These are phyloP conservation scores for Krasilnikovozyma curviuscula DNA, from an alignment of 768 basidiomycete species.

Conservation along the genomic window DNA sequence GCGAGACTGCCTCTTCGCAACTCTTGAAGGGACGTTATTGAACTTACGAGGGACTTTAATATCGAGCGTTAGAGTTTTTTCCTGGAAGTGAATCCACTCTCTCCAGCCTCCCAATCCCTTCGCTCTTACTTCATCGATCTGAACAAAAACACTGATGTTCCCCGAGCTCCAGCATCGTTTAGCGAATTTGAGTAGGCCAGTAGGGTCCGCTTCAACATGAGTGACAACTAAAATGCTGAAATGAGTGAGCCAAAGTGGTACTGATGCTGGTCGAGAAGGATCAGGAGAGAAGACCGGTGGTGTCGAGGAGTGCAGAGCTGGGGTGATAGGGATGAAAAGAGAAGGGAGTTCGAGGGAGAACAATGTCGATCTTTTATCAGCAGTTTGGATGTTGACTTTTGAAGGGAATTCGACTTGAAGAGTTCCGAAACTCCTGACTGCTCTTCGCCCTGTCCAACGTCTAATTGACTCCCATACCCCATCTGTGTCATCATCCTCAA, in stretches of 20 bases:
- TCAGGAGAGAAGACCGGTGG: conserved; percentile 6
- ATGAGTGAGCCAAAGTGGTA: conserved; percentile 17
- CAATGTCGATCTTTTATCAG: no score
- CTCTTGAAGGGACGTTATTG: no score
- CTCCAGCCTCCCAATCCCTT: conserved; percentile 11
- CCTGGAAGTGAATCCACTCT: conserved; percentile 15
- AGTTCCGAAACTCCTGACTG: conserved; percentile 18
- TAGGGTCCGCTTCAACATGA: conserved; percentile 16
- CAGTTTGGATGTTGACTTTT: neutral
- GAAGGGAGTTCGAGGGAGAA: neutral
- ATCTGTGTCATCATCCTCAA: conserved; percentile 4
- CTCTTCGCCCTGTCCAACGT: conserved; percentile 16
- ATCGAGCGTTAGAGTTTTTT: conserved; percentile 16
- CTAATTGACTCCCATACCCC: no score
- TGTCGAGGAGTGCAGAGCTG: neutral
- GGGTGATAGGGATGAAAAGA: conserved; percentile 9
- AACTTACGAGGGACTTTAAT: conserved; percentile 22
- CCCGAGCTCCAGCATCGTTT: conserved; percentile 19
- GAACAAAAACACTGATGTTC: conserved; percentile 12
- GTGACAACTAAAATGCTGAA: conserved; percentile 15
- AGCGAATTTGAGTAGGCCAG: conserved; percentile 18
- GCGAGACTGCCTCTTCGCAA: no score
- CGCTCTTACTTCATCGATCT: conserved; percentile 13
- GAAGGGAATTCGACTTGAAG: neutral
- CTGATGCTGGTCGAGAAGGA: neutral